A percentile compares a stretch with the other conserved stretches of the same genome.
phyloP scores from a whole-genome alignment of 2,329 filamentous ascomycete genomes.

The Plectosphaerella cucumerina region DNA sequence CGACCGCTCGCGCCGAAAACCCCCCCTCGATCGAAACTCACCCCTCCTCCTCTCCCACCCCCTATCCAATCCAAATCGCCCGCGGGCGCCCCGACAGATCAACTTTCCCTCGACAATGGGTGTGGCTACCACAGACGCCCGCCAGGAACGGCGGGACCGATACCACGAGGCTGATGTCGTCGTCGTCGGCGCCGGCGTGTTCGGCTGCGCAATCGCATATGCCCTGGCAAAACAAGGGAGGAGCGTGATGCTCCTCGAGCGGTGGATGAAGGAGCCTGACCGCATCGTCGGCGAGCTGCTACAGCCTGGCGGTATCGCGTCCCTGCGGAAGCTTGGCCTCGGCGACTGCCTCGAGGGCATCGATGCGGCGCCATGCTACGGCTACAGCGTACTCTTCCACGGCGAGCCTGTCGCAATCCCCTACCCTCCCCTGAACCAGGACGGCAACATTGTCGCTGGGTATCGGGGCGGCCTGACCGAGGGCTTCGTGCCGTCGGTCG shows the following conservation, averaged over 20 bases:
- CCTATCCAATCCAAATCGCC: background rate
- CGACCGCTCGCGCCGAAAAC: too few relatives aligned
- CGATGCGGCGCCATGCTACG: constrained; percentile 76
- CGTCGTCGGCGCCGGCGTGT: constrained; percentile 85
- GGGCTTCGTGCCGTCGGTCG: constrained; percentile 1
- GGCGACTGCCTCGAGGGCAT: constrained; percentile 81
- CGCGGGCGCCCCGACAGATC: too few relatives aligned
- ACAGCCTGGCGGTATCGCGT: constrained; percentile 84
- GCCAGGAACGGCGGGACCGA: constrained; percentile 42
- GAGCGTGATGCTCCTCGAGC: constrained; percentile 85
- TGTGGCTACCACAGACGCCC: constrained; percentile 31
- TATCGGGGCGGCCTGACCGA: background rate
- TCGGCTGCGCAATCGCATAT: constrained; percentile 82
- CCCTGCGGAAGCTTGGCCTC: constrained; percentile 77
- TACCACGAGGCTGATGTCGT: constrained; percentile 76
- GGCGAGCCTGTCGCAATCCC: constrained; percentile 68
- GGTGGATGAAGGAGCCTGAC: constrained; percentile 86
- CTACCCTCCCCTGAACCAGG: constrained; percentile 64
- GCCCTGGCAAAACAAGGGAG: constrained; percentile 85
- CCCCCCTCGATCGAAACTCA: background rate
- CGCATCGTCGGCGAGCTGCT: constrained; percentile 93
- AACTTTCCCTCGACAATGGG: constrained; percentile 20
- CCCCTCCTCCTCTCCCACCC: background rate
- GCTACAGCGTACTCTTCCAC: constrained; percentile 85
- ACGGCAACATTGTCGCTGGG: constrained; percentile 31